Conservation (phyloP, 2,329 filamentous ascomycete species). For the Alternaria rosae region DNA sequence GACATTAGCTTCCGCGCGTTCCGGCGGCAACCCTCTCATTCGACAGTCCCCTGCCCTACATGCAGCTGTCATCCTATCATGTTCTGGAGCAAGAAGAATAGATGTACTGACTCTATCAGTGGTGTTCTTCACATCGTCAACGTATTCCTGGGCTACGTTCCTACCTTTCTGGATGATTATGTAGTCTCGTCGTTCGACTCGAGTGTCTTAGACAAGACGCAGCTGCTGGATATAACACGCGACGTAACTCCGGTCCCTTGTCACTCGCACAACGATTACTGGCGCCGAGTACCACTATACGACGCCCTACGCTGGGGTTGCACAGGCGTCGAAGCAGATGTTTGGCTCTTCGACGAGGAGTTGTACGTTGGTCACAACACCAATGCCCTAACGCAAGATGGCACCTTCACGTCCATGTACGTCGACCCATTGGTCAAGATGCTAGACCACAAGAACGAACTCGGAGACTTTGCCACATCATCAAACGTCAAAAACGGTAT, state of each 20-base stretch:
- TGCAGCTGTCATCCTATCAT: slow-evolving; percentile 3
- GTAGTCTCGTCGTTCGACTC: slow-evolving; percentile 50
- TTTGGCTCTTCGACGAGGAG: slow-evolving; percentile 63
- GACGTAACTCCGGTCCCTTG: slow-evolving; percentile 60
- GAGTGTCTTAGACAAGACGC: slow-evolving; percentile 48
- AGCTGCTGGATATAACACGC: slow-evolving; percentile 58
- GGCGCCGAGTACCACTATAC: slow-evolving; percentile 62
- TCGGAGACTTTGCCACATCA: slow-evolving; percentile 41
- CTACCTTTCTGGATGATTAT: slow-evolving; percentile 48
- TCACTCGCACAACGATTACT: slow-evolving; percentile 68
- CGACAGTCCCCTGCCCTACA: not conserved
- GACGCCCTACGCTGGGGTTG: slow-evolving; percentile 64
- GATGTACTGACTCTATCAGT: slow-evolving; percentile 38
- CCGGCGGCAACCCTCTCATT: slow-evolving; percentile 14
- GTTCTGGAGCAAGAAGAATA: not conserved
- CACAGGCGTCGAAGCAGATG: slow-evolving; percentile 64
- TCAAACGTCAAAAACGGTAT: slow-evolving; percentile 54
- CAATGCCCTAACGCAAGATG: slow-evolving; percentile 54
- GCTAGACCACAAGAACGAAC: slow-evolving; percentile 59
- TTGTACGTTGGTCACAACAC: slow-evolving; percentile 63
- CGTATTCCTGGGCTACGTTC: slow-evolving; percentile 47
- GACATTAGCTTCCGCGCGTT: slow-evolving; percentile 20
- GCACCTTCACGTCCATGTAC: slow-evolving; percentile 62
- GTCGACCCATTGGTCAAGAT: slow-evolving; percentile 60
- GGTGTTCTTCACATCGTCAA: slow-evolving; percentile 54